Evolutionary conservation across 305 asterid species (phyloP), one percentile per base, ranked within the genome.

Genomic region (Fraxinus xanthoxyloides): DNA sequence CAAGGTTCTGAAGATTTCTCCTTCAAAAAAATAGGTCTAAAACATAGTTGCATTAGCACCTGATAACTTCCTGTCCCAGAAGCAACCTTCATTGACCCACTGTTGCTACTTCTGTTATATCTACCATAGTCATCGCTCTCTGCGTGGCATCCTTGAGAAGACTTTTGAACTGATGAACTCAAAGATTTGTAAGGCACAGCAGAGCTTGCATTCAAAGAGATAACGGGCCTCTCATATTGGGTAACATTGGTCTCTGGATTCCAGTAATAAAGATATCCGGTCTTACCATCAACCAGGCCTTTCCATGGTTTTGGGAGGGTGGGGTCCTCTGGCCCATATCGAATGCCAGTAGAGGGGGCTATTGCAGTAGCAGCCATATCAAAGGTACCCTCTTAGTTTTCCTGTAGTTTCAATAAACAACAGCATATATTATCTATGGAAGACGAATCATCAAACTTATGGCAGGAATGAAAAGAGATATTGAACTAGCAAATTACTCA

Each of bases 271-370:
- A 97, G 89, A 88, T 93, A 93, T 63, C 98, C 97, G 82, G 98
- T 94, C 84, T 87, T 93, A 56, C 89, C 93, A 87, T 97, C 98
- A 80, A 97, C 91, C 59, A 94, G 85, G 31, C 98, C 99, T 87
- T 79, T 91, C 98, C 99, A 94, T 21, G 98, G 99, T 84, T 91
- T 97, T 12, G 97, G 98, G 78, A 97, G 97, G 61, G 93, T 86
- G 32, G 98, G 93, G 87, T 94, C 99, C 90, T 92, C 99, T 15
- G 99, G 98, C 17, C 98, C 99, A 82, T 92, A 97, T 2, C 92
- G 88, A 31, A 93, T 83, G 43, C 90, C 94, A 81, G 90, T 54
- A 56, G 90, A 77, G 8, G 91, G 63, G 79, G 87, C 89, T 48
- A 94, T 65, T 61, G 90, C 97, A 82, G 95, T 76, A 65, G 95